These are phyloP conservation scores for Daldinia caldariorum DNA, from an alignment of 495 filamentous ascomycete genomes.

Conservation along the genomic window DNA sequence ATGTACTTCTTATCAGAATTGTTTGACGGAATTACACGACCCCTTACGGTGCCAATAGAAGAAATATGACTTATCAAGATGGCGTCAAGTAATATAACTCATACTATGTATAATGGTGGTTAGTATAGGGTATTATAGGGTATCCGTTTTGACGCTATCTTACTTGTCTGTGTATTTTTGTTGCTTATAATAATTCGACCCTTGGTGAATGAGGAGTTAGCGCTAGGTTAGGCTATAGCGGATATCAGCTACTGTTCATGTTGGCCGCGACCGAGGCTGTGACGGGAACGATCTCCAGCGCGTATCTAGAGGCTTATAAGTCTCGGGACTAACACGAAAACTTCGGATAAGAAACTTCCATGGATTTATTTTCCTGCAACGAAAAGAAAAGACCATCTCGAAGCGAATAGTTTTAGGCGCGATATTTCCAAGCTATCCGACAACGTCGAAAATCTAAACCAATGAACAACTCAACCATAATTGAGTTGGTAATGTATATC, in stretches of 20 bases:
- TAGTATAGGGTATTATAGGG: too few species aligned
- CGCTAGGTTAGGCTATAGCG: neutral
- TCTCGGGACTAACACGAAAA: neutral
- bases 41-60: neutral
- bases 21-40: neutral
- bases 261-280: conserved; percentile 14
- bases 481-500: neutral
- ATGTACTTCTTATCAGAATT: neutral
- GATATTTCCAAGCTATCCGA: neutral
- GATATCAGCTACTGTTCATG: neutral
- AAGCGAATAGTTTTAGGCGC: neutral
- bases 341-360: neutral
- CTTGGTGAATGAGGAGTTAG: neutral
- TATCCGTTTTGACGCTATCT: too few species aligned
- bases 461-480: neutral
- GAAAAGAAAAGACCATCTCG: conserved; percentile 1
- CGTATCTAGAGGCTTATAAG: conserved; percentile 12
- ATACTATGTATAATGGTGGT: too few species aligned
- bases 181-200: neutral
- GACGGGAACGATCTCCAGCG: conserved; percentile 14
- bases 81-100: too few species aligned
- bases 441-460: neutral
- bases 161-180: neutral
- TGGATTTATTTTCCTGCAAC: neutral
- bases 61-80: neutral